A percentile compares a stretch with the other conserved stretches of the same genome.
phyloP scores from a whole-genome alignment of 192 early-diverging fungal genomes.

The Coemansia sp. region DNA sequence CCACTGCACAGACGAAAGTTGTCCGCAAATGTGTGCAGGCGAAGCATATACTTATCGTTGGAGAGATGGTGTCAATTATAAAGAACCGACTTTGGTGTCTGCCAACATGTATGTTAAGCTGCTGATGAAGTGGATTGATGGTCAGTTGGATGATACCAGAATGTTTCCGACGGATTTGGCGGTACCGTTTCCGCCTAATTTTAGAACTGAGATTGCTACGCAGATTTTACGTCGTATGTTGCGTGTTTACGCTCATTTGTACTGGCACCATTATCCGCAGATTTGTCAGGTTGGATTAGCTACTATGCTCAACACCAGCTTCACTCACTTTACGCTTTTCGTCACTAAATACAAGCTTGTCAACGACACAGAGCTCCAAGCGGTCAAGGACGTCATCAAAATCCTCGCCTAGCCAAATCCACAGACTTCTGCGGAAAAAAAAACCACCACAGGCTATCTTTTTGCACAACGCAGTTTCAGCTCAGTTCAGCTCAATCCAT shows the following conservation, averaged over 20 bases:
- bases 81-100: slow-evolving; percentile 83
- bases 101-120: slow-evolving; percentile 89
- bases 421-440: too few relatives aligned
- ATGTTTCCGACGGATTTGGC: slow-evolving; percentile 84
- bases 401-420: slow-evolving; percentile 27
- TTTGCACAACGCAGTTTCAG: not conserved
- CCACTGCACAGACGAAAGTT: slow-evolving; percentile 85
- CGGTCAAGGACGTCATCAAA: slow-evolving; percentile 56
- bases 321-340: slow-evolving; percentile 93
- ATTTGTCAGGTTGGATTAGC: slow-evolving; percentile 78
- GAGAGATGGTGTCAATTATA: slow-evolving; percentile 79
- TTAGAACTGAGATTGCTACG: slow-evolving; percentile 62
- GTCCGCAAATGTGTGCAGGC: slow-evolving; percentile 92
- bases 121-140: slow-evolving; percentile 82
- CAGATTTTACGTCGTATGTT: slow-evolving; percentile 86
- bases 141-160: slow-evolving; percentile 80
- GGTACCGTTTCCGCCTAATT: slow-evolving; percentile 70
- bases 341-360: slow-evolving; percentile 85
- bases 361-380: slow-evolving; percentile 52
- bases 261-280: slow-evolving; percentile 78
- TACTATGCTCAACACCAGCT: slow-evolving; percentile 89
- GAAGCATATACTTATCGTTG: slow-evolving; percentile 84
- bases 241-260: slow-evolving; percentile 93
- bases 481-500: not conserved
- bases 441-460: too few relatives aligned